phyloP scores from a whole-genome alignment of 2,329 filamentous ascomycete genomes.

The Verticillium klebahnii region DNA sequence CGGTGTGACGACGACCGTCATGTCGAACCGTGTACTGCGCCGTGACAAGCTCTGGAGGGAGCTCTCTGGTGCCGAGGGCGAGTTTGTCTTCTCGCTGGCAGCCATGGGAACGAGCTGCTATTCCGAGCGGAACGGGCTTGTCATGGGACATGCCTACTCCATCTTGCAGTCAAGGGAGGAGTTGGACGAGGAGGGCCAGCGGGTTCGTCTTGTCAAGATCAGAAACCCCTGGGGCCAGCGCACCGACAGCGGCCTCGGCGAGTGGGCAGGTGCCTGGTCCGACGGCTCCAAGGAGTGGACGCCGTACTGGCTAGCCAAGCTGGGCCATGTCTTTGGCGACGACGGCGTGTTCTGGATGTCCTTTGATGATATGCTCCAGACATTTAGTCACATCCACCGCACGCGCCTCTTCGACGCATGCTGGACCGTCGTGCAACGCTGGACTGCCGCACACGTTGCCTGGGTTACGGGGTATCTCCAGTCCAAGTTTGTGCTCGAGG shows the following conservation, averaged over 20 bases:
- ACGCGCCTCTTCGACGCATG: slow-evolving; percentile 50
- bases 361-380: slow-evolving; percentile 53
- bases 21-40: slow-evolving; percentile 53
- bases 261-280: slow-evolving; percentile 71
- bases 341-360: slow-evolving; percentile 65
- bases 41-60: slow-evolving; percentile 69
- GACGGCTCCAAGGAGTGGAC: slow-evolving; percentile 84
- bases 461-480: slow-evolving; percentile 41
- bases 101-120: slow-evolving; percentile 23
- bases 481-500: slow-evolving; percentile 37
- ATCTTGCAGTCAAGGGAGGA: slow-evolving; percentile 42
- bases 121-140: slow-evolving; percentile 32
- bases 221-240: slow-evolving; percentile 68
- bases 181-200: slow-evolving; percentile 32
- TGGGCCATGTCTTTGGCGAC: slow-evolving; percentile 71
- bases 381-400: slow-evolving; percentile 54
- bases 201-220: slow-evolving; percentile 35
- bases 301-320: slow-evolving; percentile 67
- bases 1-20: slow-evolving; percentile 52
- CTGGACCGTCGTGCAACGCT: slow-evolving; percentile 40
- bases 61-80: slow-evolving; percentile 59
- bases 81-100: slow-evolving; percentile 56
- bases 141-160: slow-evolving; percentile 45
- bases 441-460: slow-evolving; percentile 36
- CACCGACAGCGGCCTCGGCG: slow-evolving; percentile 32